Conservation (phyloP, 2,329 filamentous ascomycete species). For the Colletotrichum aenigma region DNA sequence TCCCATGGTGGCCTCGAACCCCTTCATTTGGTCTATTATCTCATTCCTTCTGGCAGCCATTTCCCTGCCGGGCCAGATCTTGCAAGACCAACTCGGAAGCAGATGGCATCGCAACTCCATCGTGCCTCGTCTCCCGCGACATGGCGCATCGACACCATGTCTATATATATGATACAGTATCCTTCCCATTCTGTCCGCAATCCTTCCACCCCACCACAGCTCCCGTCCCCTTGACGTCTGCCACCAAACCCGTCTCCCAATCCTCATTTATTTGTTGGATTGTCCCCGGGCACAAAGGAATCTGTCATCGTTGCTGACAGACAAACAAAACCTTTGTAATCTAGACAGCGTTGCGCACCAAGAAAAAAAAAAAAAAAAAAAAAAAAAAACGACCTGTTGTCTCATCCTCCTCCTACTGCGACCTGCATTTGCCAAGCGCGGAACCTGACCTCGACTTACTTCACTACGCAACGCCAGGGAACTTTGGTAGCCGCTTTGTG, state of each 20-base stretch:
- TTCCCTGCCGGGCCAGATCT: constrained; percentile 15
- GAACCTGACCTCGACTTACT: not conserved
- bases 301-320: not conserved
- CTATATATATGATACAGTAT: constrained; percentile 19
- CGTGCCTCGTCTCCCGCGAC: constrained; percentile 10
- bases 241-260: not conserved
- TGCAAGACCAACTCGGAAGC: not conserved
- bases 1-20: not conserved
- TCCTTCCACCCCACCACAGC: constrained; percentile 9
- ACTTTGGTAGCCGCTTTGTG: not conserved
- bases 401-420: constrained; percentile 3
- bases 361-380: not conserved
- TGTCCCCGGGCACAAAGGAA: not conserved
- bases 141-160: constrained; percentile 6
- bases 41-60: constrained; percentile 11
- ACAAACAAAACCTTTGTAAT: constrained; percentile 11
- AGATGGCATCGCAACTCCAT: constrained; percentile 7
- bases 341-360: not conserved
- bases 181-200: constrained; percentile 6
- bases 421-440: constrained; percentile 8
- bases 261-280: not conserved
- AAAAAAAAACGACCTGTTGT: not conserved
- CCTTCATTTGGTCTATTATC: constrained; percentile 14
- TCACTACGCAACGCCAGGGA: not conserved
- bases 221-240: not conserved